Evolutionary conservation across 805 yeast species (phyloP).

Genomic region (Scheffersomyces amazonensis): DNA sequence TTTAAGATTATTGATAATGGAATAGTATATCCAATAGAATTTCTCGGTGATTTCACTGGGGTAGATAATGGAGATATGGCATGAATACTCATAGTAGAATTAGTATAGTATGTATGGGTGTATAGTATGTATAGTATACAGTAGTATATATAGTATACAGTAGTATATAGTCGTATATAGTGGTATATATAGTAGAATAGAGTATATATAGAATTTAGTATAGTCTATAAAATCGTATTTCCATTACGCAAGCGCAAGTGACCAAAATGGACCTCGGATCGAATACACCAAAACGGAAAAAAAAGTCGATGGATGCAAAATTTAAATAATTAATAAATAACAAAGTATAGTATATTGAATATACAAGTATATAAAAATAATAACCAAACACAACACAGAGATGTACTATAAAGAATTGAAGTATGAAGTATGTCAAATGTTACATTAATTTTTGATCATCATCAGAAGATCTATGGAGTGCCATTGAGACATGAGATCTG

Average conservation of each 20-base stretch:
- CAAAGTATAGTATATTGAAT: no score
- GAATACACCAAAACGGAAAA: not conserved
- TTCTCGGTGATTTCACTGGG: not conserved
- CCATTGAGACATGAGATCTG: constrained; percentile 8
- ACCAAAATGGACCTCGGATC: not conserved
- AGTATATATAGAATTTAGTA: no score
- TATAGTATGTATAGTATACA: not conserved
- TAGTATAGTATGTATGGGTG: not conserved
- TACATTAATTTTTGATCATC: constrained; percentile 1
- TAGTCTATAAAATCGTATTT: no score
- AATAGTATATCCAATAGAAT: not conserved
- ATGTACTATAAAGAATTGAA: not conserved
- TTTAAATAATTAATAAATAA: no score
- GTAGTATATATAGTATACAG: no score
- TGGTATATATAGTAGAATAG: no score
- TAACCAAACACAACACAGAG: no score
- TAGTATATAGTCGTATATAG: no score
- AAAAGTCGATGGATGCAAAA: not conserved
- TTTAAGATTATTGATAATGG: constrained; percentile 6
- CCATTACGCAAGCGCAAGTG: no score
- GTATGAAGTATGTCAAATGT: no score
- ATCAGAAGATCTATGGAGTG: constrained; percentile 3
- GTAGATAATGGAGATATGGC: not conserved
- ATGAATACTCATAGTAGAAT: not conserved
- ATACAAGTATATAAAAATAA: no score